These are phyloP conservation scores for Guadua angustifolia DNA, from an alignment of 176 grass and related monocot species.

Conservation along the genomic window DNA sequence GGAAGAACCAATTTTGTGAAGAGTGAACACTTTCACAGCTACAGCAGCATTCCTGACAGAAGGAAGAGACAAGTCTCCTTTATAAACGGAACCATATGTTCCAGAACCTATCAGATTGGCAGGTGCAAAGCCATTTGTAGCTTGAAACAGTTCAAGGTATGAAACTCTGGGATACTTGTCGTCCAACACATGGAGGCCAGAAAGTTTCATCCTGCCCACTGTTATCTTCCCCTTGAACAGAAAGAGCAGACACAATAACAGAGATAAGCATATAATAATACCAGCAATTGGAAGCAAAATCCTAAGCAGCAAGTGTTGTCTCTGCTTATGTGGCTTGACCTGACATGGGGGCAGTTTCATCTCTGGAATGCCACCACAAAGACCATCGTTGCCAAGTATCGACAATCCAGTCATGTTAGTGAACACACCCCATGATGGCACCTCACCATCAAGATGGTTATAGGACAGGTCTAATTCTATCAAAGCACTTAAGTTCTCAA, in stretches of 20 bases:
- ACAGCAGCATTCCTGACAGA: neutral
- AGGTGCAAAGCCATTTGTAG: constrained; percentile 53
- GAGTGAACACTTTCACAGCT: constrained; percentile 59
- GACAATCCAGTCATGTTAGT: constrained; percentile 16
- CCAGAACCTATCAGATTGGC: constrained; percentile 53
- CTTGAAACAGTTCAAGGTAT: constrained; percentile 49
- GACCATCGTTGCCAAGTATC: constrained; percentile 24
- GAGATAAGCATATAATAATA: constrained; percentile 26
- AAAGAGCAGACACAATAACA: neutral
- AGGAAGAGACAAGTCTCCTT: constrained; percentile 40
- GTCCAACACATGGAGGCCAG: neutral
- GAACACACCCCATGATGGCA: constrained; percentile 29
- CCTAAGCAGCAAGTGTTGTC: neutral
- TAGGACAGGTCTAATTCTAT: constrained; percentile 39
- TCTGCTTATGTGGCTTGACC: constrained; percentile 9
- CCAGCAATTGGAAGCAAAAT: constrained; percentile 37
- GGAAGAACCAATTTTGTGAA: constrained; percentile 40
- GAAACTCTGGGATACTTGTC: constrained; percentile 49
- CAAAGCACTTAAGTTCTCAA: neutral
- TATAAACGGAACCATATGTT: constrained; percentile 56
- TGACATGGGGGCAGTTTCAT: constrained; percentile 38
- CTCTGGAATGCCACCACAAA: constrained; percentile 44
- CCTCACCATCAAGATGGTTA: constrained; percentile 37
- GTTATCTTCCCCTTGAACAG: constrained; percentile 11
- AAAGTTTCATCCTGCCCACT: neutral